Conservation (phyloP, 176 grass and related monocot genomes). For the Oryza glumipatula region DNA sequence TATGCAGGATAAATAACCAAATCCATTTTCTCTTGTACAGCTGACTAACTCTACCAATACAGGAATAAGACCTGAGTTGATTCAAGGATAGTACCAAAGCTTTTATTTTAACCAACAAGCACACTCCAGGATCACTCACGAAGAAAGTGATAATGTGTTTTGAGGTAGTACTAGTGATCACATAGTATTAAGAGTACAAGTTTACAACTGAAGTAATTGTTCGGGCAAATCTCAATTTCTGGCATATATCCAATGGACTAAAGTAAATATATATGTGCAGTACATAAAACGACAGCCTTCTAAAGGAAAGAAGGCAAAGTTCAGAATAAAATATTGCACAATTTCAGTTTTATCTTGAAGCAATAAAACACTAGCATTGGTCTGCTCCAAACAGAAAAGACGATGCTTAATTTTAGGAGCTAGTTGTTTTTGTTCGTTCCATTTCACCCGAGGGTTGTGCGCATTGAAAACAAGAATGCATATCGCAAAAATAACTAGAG, state of each 20-base stretch:
- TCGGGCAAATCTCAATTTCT: neutral
- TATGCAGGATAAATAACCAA: neutral
- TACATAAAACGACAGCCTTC: neutral
- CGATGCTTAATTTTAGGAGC: neutral
- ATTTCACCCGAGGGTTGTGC: neutral
- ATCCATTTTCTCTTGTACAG: neutral
- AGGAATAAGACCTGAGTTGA: too few species aligned
- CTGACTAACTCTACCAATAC: neutral
- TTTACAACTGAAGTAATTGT: neutral
- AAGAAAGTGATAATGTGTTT: neutral
- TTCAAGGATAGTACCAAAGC: neutral
- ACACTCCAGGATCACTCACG: too few species aligned
- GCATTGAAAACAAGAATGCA: neutral
- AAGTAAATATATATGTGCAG: neutral
- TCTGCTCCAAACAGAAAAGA: slow-evolving; percentile 1
- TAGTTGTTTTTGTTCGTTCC: neutral
- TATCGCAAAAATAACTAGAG: neutral
- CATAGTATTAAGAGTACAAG: neutral
- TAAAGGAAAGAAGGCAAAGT: neutral
- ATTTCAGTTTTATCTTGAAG: neutral
- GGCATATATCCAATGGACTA: neutral
- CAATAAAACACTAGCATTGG: neutral
- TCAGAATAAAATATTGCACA: neutral
- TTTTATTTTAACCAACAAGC: neutral
- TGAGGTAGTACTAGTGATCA: neutral